phyloP scores from a whole-genome alignment of 148 eudicot genomes.

The Cornus kousa region DNA sequence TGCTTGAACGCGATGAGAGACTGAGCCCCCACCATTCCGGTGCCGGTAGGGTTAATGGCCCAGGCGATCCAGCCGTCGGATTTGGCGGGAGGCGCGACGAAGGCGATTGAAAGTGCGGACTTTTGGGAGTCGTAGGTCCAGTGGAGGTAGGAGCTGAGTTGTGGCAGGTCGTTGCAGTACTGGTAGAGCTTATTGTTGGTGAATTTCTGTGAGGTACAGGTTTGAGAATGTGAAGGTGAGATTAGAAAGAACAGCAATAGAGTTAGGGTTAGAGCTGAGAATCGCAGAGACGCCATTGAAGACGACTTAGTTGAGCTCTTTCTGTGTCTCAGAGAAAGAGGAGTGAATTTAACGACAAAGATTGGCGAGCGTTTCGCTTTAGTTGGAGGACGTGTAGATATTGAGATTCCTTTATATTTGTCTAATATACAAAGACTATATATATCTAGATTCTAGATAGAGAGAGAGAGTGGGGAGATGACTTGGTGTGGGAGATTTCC shows the following conservation, averaged over 20 bases:
- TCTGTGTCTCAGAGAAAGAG: neutral
- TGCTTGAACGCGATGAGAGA: slow-evolving; percentile 52
- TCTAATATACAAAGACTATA: too few species aligned
- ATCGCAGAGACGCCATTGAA: slow-evolving; percentile 21
- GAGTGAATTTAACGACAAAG: too few species aligned
- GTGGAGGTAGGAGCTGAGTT: slow-evolving; percentile 53
- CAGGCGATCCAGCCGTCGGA: slow-evolving; percentile 71
- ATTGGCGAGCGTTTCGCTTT: too few species aligned
- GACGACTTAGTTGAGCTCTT: neutral
- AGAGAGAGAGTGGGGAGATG: too few species aligned
- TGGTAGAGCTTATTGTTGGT: slow-evolving; percentile 31
- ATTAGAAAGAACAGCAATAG: slow-evolving; percentile 6
- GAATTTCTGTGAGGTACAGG: slow-evolving; percentile 56
- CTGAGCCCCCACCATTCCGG: slow-evolving; percentile 67
- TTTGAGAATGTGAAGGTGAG: slow-evolving; percentile 34
- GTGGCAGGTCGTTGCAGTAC: slow-evolving; percentile 47
- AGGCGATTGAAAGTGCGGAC: slow-evolving; percentile 57
- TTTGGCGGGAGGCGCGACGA: slow-evolving; percentile 45
- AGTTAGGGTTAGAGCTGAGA: neutral
- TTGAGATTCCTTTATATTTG: too few species aligned
- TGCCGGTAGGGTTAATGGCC: slow-evolving; percentile 67
- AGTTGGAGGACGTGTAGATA: too few species aligned
- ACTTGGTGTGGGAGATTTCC: too few species aligned
- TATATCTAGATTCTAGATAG: too few species aligned
- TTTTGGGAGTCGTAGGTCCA: slow-evolving; percentile 48